Conservation (phyloP, 176 grass and related monocot species). For the Hsuehochloa calcarea region DNA sequence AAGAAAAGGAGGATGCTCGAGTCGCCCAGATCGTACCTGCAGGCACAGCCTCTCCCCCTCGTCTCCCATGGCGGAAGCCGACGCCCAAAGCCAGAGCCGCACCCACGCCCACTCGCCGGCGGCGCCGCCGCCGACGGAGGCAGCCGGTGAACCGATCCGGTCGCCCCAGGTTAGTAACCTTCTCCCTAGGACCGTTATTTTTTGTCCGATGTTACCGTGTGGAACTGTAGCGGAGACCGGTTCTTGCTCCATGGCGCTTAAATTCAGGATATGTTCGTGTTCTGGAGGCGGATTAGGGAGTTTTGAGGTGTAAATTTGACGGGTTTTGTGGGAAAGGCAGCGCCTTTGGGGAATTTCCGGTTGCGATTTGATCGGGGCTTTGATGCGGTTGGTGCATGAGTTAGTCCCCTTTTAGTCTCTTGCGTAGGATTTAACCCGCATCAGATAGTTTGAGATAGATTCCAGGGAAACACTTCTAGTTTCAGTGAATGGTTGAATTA, state of each 20-base stretch:
- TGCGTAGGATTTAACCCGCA: background rate
- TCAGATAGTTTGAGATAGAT: background rate
- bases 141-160: conserved; percentile 3
- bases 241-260: background rate
- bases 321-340: background rate
- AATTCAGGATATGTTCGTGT: background rate
- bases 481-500: background rate
- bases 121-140: background rate
- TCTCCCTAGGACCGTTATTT: background rate
- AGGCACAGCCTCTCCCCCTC: background rate
- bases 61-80: conserved; percentile 34
- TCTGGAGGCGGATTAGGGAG: background rate
- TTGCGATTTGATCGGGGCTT: background rate
- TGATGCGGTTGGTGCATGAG: background rate
- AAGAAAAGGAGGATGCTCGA: background rate
- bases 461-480: background rate
- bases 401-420: background rate
- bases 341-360: background rate
- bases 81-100: conserved; percentile 16
- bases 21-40: background rate
- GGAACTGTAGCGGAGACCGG: background rate
- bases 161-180: background rate
- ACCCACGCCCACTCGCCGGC: conserved; percentile 8
- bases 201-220: background rate
- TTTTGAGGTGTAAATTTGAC: background rate